Conservation (phyloP, 345 rosid genomes). For the Brassica cretica region DNA sequence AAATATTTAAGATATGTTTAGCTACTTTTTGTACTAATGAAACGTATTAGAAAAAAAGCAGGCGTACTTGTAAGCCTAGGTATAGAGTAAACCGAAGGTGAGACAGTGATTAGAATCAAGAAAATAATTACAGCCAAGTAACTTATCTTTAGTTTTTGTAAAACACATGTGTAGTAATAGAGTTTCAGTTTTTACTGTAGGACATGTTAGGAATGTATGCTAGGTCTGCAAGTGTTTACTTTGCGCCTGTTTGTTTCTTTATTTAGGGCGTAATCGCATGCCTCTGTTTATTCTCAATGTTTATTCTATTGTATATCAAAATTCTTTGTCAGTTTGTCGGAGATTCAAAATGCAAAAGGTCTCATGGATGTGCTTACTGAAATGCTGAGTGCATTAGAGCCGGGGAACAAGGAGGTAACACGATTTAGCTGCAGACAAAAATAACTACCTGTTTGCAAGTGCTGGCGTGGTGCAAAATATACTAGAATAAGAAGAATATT, state of each 20-base stretch:
- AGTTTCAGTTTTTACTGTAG: neutral
- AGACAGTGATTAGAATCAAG: neutral
- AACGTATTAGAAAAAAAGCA: neutral
- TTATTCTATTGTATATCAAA: slow-evolving; percentile 30
- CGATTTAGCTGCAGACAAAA: slow-evolving; percentile 13
- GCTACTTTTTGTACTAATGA: slow-evolving; percentile 13
- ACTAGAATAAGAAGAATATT: neutral
- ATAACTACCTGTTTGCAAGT: slow-evolving; percentile 23
- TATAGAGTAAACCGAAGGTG: slow-evolving; percentile 16
- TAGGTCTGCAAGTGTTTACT: slow-evolving; percentile 3
- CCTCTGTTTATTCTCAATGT: slow-evolving; percentile 18
- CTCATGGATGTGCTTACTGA: slow-evolving; percentile 96
- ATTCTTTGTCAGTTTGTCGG: slow-evolving; percentile 70
- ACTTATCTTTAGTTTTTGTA: neutral
- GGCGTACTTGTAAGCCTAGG: neutral
- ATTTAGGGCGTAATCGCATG: neutral
- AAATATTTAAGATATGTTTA: neutral
- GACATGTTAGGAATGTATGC: neutral
- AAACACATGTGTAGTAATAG: neutral
- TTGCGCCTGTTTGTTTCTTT: slow-evolving; percentile 1
- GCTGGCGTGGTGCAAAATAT: slow-evolving; percentile 12
- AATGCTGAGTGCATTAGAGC: slow-evolving; percentile 94
- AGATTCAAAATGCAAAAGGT: slow-evolving; percentile 98
- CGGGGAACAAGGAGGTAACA: slow-evolving; percentile 84
- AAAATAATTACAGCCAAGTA: neutral